Evolutionary conservation across 345 rosid species (phyloP).

Genomic region (Eucalyptus cloeziana): DNA sequence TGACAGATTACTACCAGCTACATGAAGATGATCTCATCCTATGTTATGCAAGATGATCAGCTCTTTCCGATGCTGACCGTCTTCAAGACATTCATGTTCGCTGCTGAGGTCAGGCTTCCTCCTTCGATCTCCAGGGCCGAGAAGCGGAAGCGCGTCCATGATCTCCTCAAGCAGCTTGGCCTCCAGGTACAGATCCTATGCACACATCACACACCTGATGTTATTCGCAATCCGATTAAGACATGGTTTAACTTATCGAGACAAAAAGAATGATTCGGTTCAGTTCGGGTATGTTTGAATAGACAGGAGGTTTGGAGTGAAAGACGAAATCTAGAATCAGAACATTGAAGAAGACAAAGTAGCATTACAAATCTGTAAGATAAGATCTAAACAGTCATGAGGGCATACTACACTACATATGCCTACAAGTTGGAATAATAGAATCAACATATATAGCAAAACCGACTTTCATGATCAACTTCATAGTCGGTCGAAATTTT

Average conservation of each 20-base stretch:
- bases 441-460: neutral
- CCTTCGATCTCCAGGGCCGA: slow-evolving; percentile 50
- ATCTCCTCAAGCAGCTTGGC: slow-evolving; percentile 67
- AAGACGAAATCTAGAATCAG: neutral
- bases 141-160: slow-evolving; percentile 55
- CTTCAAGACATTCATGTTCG: slow-evolving; percentile 71
- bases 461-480: neutral
- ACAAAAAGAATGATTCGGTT: neutral
- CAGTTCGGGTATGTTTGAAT: neutral
- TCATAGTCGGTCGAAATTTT: neutral
- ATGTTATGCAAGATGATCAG: slow-evolving; percentile 92
- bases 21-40: slow-evolving; percentile 76
- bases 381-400: neutral
- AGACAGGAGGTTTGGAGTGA: neutral
- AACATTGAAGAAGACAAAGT: neutral
- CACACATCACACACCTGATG: neutral
- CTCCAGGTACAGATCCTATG: slow-evolving; percentile 21
- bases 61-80: slow-evolving; percentile 75
- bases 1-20: slow-evolving; percentile 50
- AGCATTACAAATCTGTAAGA: neutral
- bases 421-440: neutral
- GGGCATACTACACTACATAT: neutral
- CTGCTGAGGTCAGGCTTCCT: slow-evolving; percentile 80
- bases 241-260: neutral
- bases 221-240: neutral